Evolutionary conservation across 2,329 filamentous ascomycete genomes (phyloP).

Genomic region (Tricladium varicosporioides): DNA sequence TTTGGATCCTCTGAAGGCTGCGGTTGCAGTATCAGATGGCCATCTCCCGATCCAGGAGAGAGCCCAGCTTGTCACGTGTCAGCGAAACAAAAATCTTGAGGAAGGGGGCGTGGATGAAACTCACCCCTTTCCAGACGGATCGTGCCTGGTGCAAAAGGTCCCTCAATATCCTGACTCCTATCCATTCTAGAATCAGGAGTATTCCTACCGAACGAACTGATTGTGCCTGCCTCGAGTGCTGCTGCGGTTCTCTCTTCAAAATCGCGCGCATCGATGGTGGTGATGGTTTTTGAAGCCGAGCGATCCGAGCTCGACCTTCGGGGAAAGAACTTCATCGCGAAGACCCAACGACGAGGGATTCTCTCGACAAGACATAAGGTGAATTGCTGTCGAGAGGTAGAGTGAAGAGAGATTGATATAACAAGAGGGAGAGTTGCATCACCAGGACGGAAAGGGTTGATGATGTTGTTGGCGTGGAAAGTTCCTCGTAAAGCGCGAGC

Average conservation of each 20-base stretch:
- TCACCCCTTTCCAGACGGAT: not conserved
- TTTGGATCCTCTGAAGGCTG: conserved; percentile 17
- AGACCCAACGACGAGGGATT: not conserved
- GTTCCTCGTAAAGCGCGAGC: no score
- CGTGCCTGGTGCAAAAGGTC: not conserved
- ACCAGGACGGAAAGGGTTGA: not conserved
- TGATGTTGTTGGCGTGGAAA: no score
- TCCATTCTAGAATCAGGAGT: not conserved
- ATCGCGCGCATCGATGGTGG: not conserved
- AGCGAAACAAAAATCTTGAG: not conserved
- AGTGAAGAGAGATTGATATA: not conserved
- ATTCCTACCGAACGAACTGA: not conserved
- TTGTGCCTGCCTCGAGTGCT: not conserved
- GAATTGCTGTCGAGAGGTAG: not conserved
- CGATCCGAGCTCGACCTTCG: not conserved
- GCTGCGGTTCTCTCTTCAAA: not conserved
- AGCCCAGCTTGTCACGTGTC: not conserved
- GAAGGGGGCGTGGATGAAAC: not conserved
- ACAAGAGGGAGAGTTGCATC: not conserved
- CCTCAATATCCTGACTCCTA: not conserved
- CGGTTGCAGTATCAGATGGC: conserved; percentile 13
- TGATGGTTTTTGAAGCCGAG: not conserved
- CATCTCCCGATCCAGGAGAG: not conserved
- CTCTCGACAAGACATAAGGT: not conserved
- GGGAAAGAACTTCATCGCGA: conserved; percentile 13